phyloP scores from a whole-genome alignment of 495 filamentous ascomycete species.

The Talaromyces trachyspermus region DNA sequence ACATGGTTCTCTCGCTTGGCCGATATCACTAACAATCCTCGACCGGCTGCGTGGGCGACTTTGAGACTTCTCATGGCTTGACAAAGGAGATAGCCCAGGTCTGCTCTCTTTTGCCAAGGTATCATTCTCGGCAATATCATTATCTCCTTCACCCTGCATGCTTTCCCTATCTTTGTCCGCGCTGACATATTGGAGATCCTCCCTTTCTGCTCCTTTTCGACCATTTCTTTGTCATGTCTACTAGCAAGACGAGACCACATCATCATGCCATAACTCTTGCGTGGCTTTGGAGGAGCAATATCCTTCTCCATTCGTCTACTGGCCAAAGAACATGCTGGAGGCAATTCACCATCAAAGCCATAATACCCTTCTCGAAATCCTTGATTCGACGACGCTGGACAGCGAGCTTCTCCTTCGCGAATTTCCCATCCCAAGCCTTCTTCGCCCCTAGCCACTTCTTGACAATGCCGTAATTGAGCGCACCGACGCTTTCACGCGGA shows the following conservation, averaged over 20 bases:
- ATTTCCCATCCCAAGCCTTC: constrained; percentile 62
- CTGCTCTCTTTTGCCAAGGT: not conserved
- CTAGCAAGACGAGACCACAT: constrained; percentile 82
- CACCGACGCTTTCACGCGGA: constrained; percentile 57
- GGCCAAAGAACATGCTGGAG: constrained; percentile 76
- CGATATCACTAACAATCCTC: constrained; percentile 8
- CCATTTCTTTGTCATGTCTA: constrained; percentile 72
- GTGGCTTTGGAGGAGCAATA: constrained; percentile 43
- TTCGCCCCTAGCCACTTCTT: constrained; percentile 74
- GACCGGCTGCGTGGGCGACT: constrained; percentile 5
- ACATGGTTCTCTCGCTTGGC: constrained; percentile 3
- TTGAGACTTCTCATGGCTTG: not conserved
- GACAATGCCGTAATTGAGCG: constrained; percentile 72
- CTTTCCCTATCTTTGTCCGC: not conserved
- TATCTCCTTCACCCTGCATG: not conserved
- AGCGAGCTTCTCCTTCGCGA: constrained; percentile 53
- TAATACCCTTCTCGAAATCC: constrained; percentile 66
- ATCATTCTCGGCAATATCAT: not conserved
- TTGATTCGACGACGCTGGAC: constrained; percentile 63
- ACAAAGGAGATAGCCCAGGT: not conserved
- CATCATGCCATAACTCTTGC: constrained; percentile 64
- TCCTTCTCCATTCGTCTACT: constrained; percentile 51
- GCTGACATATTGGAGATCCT: constrained; percentile 5
- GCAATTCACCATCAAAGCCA: constrained; percentile 62
- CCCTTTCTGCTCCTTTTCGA: constrained; percentile 44